A percentile compares a stretch with the other conserved stretches of the same genome.
phyloP scores from a whole-genome alignment of 2,329 filamentous ascomycete genomes.

The Arthrobotrys entomopaga region DNA sequence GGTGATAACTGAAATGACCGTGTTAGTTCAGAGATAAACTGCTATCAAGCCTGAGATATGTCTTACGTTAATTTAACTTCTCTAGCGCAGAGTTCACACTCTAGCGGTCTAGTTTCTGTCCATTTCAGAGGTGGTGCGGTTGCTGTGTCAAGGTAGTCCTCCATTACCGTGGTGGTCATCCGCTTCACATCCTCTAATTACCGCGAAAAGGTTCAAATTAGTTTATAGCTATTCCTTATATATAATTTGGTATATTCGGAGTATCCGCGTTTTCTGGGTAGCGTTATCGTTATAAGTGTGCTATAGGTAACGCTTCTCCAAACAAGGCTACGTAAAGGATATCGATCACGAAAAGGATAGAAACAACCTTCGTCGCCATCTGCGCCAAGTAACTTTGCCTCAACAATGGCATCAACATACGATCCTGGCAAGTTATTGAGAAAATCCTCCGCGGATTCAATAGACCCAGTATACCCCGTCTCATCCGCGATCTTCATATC shows the following conservation, averaged over 20 bases:
- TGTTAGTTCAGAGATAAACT: constrained; percentile 63
- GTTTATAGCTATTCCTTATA: not conserved
- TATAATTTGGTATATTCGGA: not conserved
- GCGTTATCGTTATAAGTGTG: too few relatives aligned
- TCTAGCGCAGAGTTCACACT: constrained; percentile 80
- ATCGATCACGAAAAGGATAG: not conserved
- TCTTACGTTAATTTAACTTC: constrained; percentile 49
- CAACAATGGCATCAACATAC: constrained; percentile 50
- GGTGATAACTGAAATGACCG: constrained; percentile 83
- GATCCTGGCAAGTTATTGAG: constrained; percentile 49
- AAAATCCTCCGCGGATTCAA: constrained; percentile 43
- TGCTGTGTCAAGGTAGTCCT: constrained; percentile 70
- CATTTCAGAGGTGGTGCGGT: constrained; percentile 74
- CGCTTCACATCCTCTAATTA: constrained; percentile 48
- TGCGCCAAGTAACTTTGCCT: constrained; percentile 46
- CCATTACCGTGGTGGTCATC: constrained; percentile 62
- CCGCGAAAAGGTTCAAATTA: not conserved
- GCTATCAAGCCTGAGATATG: not conserved
- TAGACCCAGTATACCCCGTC: constrained; percentile 34
- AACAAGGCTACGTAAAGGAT: not conserved
- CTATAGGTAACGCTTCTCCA: not conserved
- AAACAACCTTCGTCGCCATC: constrained; percentile 50
- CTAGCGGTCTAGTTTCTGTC: constrained; percentile 67
- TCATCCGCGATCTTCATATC: constrained; percentile 50
- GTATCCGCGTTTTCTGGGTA: too few relatives aligned